A percentile compares a stretch with the other conserved stretches of the same genome.
Evolutionary conservation across 2,329 filamentous ascomycete species (phyloP).

Genomic region (Leptographium lundbergii): DNA sequence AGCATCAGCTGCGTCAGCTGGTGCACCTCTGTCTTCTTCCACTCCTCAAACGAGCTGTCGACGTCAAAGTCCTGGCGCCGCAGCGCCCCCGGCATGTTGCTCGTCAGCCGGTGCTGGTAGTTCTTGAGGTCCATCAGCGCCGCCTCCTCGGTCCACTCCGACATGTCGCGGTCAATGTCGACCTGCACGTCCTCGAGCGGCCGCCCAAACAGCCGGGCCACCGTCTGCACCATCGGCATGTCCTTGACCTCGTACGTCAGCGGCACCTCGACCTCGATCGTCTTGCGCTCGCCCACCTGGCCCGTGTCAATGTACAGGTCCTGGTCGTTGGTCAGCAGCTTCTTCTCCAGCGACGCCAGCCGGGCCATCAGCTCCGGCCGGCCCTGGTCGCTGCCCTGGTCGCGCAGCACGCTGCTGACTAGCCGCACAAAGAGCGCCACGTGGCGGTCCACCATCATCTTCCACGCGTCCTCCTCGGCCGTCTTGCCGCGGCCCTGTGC

Average conservation of each 20-base stretch:
- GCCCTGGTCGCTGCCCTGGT: constrained; percentile 75
- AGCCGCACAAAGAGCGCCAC: constrained; percentile 88
- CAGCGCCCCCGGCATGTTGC: constrained; percentile 65
- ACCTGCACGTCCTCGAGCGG: constrained; percentile 68
- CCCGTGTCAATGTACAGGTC: constrained; percentile 58
- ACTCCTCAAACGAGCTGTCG: constrained; percentile 76
- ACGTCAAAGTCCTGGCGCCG: constrained; percentile 78
- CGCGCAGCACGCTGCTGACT: constrained; percentile 64
- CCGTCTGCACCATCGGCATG: constrained; percentile 84
- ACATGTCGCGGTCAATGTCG: constrained; percentile 72
- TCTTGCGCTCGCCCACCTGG: constrained; percentile 47
- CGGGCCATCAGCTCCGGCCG: constrained; percentile 72
- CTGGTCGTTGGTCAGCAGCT: constrained; percentile 86
- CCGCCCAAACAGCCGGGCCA: constrained; percentile 75
- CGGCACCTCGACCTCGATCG: constrained; percentile 70
- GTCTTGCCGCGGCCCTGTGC: constrained; percentile 63
- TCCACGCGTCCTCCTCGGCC: constrained; percentile 77
- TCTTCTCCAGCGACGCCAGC: constrained; percentile 75
- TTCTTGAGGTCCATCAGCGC: constrained; percentile 84
- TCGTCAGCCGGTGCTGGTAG: constrained; percentile 79
- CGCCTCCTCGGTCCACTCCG: constrained; percentile 80
- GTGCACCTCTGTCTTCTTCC: constrained; percentile 81
- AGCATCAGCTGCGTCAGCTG: constrained; percentile 90
- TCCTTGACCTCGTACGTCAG: constrained; percentile 90
- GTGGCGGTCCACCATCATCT: constrained; percentile 83